A percentile compares a stretch with the other conserved stretches of the same genome.
Conservation (phyloP, 1,284 basidiomycete genomes). For the Ustilago lituana region DNA sequence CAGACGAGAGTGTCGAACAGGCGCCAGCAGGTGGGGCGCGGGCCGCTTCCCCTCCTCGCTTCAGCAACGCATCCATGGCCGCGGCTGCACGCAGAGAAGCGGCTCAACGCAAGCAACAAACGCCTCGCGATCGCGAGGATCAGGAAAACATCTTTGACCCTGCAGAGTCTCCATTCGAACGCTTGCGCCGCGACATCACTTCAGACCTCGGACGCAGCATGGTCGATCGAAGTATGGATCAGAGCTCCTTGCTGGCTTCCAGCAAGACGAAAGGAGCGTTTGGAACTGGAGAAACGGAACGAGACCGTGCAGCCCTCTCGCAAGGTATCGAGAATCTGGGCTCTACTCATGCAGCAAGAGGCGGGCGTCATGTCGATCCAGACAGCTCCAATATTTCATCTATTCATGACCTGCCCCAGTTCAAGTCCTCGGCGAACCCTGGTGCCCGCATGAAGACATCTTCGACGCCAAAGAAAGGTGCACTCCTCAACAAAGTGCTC, state of each 20-base stretch:
- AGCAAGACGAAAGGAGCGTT: conserved; percentile 11
- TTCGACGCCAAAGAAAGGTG: conserved; percentile 47
- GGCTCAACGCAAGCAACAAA: conserved; percentile 35
- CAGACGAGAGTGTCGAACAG: conserved; percentile 36
- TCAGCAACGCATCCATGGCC: conserved; percentile 68
- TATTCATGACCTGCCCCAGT: conserved; percentile 31
- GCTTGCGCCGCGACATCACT: conserved; percentile 68
- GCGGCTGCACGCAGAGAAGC: conserved; percentile 74
- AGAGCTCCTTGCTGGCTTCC: conserved; percentile 20
- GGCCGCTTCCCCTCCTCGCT: conserved; percentile 72
- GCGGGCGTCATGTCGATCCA: conserved; percentile 17
- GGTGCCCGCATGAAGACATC: conserved; percentile 42
- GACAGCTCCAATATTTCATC: conserved; percentile 39
- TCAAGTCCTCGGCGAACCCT: conserved; percentile 18
- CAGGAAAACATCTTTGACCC: conserved; percentile 38
- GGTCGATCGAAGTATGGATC: conserved; percentile 25
- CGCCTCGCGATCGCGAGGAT: conserved; percentile 26
- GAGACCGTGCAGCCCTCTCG: conserved; percentile 37
- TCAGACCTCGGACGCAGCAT: conserved; percentile 28
- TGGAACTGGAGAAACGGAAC: conserved; percentile 13
- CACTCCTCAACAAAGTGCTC: conserved; percentile 53
- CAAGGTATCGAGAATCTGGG: conserved; percentile 35
- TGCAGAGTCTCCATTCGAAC: conserved; percentile 79
- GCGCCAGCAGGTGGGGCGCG: conserved; percentile 71
- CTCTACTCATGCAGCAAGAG: conserved; percentile 12